Evolutionary conservation across 768 basidiomycete species (phyloP).

Genomic region (Coprinopsis sp.): DNA sequence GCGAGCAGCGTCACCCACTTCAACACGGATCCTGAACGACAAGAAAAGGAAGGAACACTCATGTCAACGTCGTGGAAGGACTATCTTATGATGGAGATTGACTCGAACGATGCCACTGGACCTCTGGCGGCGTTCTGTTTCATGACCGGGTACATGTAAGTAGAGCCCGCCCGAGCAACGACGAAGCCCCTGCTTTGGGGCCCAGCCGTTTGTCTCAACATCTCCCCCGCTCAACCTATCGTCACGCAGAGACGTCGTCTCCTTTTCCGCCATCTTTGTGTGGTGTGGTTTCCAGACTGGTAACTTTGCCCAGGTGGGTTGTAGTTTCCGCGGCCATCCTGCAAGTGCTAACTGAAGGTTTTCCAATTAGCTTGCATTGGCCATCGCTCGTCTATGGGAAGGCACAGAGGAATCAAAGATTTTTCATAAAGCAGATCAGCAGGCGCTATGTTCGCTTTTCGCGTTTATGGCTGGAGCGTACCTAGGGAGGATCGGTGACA

Average conservation of each 20-base stretch:
- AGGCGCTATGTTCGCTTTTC: constrained; percentile 75
- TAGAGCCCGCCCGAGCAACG: constrained; percentile 7
- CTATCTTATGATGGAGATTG: constrained; percentile 42
- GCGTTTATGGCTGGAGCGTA: constrained; percentile 76
- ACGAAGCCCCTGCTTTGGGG: neutral
- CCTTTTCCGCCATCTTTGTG: constrained; percentile 75
- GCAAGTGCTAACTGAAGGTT: neutral
- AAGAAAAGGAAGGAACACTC: constrained; percentile 1
- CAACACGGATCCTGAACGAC: constrained; percentile 4
- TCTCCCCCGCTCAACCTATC: too few relatives aligned
- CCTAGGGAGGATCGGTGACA: constrained; percentile 81
- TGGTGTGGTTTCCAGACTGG: constrained; percentile 89
- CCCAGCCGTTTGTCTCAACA: too few relatives aligned
- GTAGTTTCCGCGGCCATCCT: neutral
- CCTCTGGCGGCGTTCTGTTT: constrained; percentile 64
- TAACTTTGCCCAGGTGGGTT: constrained; percentile 59
- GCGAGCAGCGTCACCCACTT: neutral
- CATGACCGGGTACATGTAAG: constrained; percentile 76
- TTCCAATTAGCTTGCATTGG: constrained; percentile 61
- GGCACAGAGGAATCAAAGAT: constrained; percentile 41
- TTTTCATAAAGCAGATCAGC: constrained; percentile 80
- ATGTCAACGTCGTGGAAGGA: constrained; percentile 27
- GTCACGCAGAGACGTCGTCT: constrained; percentile 55
- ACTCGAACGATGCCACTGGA: constrained; percentile 44
- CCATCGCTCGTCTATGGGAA: constrained; percentile 77